These are phyloP conservation scores for Pholiota microspora DNA, from an alignment of 768 basidiomycete species.

Conservation along the genomic window DNA sequence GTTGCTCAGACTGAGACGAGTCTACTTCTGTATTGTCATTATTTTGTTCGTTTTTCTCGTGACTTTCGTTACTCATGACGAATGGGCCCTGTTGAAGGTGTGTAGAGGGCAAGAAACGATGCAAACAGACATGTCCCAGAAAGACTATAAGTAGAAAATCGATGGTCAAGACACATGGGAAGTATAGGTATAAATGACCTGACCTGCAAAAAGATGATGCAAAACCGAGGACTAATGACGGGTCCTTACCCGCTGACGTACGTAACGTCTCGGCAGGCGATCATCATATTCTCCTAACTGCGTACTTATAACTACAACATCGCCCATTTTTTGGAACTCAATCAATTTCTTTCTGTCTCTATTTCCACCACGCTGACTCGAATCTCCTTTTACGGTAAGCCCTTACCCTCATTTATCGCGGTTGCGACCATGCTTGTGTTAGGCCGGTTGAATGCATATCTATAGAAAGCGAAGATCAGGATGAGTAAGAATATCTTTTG, in stretches of 20 bases:
- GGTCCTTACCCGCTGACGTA: neutral
- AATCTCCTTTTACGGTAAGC: constrained; percentile 47
- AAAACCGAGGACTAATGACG: neutral
- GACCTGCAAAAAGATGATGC: too few relatives aligned
- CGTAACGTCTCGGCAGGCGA: neutral
- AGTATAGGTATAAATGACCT: neutral
- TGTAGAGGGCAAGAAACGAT: neutral
- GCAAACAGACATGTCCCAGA: neutral
- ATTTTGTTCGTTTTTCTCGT: neutral
- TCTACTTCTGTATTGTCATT: neutral
- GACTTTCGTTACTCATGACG: neutral
- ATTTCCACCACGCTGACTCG: neutral
- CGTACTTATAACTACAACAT: too few relatives aligned
- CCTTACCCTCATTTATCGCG: constrained; percentile 67
- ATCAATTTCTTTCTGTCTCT: neutral
- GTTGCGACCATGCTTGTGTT: constrained; percentile 76
- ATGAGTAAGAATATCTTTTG: neutral
- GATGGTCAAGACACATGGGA: neutral
- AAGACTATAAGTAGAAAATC: neutral
- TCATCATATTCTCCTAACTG: too few relatives aligned
- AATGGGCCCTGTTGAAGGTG: neutral
- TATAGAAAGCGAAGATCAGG: constrained; percentile 22
- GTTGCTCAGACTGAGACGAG: neutral
- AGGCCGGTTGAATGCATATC: constrained; percentile 75
- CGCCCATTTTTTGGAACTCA: too few relatives aligned